These are phyloP conservation scores for Lachnellula suecica DNA, from an alignment of 2,329 filamentous ascomycete species.

Conservation along the genomic window DNA sequence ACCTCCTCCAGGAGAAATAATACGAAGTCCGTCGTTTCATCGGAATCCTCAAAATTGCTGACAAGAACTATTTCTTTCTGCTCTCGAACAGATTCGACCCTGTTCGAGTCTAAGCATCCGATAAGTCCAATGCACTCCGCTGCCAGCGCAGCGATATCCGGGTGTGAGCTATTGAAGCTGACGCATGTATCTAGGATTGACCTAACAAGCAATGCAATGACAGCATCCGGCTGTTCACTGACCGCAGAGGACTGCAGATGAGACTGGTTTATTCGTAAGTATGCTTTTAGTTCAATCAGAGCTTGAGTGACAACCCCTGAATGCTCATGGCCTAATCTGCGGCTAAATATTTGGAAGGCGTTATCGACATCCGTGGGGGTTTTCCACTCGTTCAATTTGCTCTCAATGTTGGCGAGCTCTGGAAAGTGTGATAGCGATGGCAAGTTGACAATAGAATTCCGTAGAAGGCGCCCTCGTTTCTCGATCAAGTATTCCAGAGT, in stretches of 20 bases:
- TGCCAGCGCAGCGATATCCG: constrained; percentile 69
- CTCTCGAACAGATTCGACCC: constrained; percentile 76
- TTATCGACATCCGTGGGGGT: constrained; percentile 63
- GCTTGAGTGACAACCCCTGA: constrained; percentile 81
- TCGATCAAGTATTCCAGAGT: constrained; percentile 53
- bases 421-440: constrained; percentile 75
- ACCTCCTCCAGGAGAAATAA: constrained; percentile 84
- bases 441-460: constrained; percentile 69
- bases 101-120: constrained; percentile 88
- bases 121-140: constrained; percentile 84
- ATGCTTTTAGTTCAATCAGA: constrained; percentile 72
- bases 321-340: constrained; percentile 79
- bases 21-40: constrained; percentile 83
- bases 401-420: constrained; percentile 66
- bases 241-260: constrained; percentile 77
- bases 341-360: constrained; percentile 68
- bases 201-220: constrained; percentile 70
- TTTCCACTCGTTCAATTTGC: constrained; percentile 64
- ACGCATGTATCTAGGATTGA: constrained; percentile 83
- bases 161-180: constrained; percentile 69
- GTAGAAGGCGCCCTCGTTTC: constrained; percentile 46
- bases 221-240: constrained; percentile 78
- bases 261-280: constrained; percentile 70
- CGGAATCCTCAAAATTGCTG: constrained; percentile 77
- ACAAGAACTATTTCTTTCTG: constrained; percentile 82